A percentile compares a stretch with the other conserved stretches of the same genome.
Evolutionary conservation across 257 asterid species (phyloP).

Genomic region (Solanum sitiens): DNA sequence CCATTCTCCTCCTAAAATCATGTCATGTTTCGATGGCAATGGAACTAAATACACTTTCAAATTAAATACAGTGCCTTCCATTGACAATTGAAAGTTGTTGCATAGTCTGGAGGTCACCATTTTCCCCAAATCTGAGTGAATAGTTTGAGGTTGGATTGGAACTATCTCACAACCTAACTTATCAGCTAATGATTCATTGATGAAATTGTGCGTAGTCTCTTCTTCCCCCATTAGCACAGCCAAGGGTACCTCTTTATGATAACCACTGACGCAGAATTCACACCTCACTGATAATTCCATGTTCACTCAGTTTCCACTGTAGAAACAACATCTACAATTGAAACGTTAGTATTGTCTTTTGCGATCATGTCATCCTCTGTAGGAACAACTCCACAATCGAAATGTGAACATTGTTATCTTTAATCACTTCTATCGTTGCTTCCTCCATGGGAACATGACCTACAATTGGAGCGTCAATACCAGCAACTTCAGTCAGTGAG

Average conservation of each 20-base stretch:
- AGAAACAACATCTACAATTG: not conserved
- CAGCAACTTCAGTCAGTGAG: not conserved
- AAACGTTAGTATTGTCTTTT: no score
- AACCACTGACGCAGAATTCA: not conserved
- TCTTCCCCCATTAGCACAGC: not conserved
- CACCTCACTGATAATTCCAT: not conserved
- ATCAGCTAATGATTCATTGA: not conserved
- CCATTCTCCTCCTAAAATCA: not conserved
- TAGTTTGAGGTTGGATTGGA: not conserved
- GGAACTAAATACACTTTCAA: not conserved
- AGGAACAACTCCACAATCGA: no score
- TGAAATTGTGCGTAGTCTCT: not conserved
- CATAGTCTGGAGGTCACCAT: not conserved
- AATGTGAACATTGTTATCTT: no score
- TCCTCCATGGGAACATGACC: no score
- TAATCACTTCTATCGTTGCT: no score
- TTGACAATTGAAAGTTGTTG: not conserved
- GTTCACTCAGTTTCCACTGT: not conserved
- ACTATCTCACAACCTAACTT: not conserved
- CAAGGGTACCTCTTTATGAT: not conserved
- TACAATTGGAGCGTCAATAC: not conserved
- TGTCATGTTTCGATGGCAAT: not conserved
- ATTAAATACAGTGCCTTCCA: not conserved
- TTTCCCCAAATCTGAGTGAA: not conserved
- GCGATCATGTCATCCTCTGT: no score